These are phyloP conservation scores for Rhizophagus sp. DNA, from an alignment of 192 early-diverging fungal genomes.

Conservation along the genomic window DNA sequence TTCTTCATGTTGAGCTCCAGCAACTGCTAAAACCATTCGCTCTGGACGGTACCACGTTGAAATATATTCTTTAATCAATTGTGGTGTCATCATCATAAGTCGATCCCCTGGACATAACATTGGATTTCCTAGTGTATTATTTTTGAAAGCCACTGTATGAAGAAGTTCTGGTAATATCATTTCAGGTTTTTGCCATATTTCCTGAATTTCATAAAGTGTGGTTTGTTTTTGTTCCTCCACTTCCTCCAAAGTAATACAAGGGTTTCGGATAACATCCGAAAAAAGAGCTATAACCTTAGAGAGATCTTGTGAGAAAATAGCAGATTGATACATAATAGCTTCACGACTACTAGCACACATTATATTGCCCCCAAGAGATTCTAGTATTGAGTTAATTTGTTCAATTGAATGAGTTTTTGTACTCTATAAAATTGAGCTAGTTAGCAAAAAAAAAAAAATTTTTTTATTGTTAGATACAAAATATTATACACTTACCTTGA, in stretches of 20 bases:
- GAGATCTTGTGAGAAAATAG: slow-evolving; percentile 85
- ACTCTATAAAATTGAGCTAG: slow-evolving; percentile 40
- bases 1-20: slow-evolving; percentile 84
- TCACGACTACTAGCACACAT: slow-evolving; percentile 89
- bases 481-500: slow-evolving; percentile 64
- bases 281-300: slow-evolving; percentile 70
- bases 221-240: slow-evolving; percentile 77
- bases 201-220: slow-evolving; percentile 86
- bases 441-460: not conserved
- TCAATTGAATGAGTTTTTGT: slow-evolving; percentile 69
- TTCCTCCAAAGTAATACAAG: slow-evolving; percentile 72
- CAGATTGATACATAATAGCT: slow-evolving; percentile 93
- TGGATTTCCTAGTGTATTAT: slow-evolving; percentile 81
- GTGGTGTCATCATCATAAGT: slow-evolving; percentile 67
- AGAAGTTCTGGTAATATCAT: slow-evolving; percentile 85
- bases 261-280: slow-evolving; percentile 79
- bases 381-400: slow-evolving; percentile 74
- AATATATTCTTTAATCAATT: slow-evolving; percentile 70
- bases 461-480: not conserved
- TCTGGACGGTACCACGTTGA: slow-evolving; percentile 87
- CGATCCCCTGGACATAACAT: slow-evolving; percentile 70
- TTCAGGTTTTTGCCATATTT: slow-evolving; percentile 82
- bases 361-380: slow-evolving; percentile 87
- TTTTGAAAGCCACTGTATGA: slow-evolving; percentile 79
- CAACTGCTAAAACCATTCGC: slow-evolving; percentile 86